phyloP scores from a whole-genome alignment of 2,329 filamentous ascomycete species.

The Hypoxylon rubiginosum region DNA sequence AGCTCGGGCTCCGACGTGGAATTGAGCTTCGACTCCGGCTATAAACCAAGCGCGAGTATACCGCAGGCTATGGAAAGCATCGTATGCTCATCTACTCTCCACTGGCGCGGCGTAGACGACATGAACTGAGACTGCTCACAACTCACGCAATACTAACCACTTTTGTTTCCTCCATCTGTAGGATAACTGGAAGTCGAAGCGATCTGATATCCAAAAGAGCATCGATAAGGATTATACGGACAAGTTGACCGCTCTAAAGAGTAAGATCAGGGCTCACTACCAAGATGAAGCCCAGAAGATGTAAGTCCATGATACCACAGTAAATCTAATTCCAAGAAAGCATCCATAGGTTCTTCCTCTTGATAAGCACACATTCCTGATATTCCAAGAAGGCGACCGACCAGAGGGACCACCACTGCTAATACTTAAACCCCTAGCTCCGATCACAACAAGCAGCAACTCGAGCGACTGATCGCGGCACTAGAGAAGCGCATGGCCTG shows the following conservation, averaged over 20 bases:
- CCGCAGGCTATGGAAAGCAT: conserved; percentile 44
- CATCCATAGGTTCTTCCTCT: neutral
- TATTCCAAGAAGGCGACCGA: no score
- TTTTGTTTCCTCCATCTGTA: conserved; percentile 15
- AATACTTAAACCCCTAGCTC: conserved; percentile 19
- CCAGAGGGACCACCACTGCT: neutral
- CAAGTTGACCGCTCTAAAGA: conserved; percentile 29
- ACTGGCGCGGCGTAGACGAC: neutral
- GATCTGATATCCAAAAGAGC: conserved; percentile 34
- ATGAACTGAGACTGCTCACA: neutral
- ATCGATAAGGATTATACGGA: conserved; percentile 39
- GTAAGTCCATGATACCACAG: conserved; percentile 29
- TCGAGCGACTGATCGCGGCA: conserved; percentile 24
- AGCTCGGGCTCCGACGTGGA: conserved; percentile 32
- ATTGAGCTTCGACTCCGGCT: conserved; percentile 15
- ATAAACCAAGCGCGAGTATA: conserved; percentile 21
- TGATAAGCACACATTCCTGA: neutral
- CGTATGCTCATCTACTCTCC: conserved; percentile 35
- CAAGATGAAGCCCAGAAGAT: conserved; percentile 35
- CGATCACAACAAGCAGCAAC: conserved; percentile 21
- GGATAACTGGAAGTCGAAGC: conserved; percentile 43
- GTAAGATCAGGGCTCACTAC: conserved; percentile 39
- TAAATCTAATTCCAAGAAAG: neutral
- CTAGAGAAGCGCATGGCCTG: conserved; percentile 30
- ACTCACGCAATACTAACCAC: conserved; percentile 25